Evolutionary conservation across 768 basidiomycete genomes (phyloP), one percentile per base, ranked within the genome.

Genomic region (Hortiboletus campestris): DNA sequence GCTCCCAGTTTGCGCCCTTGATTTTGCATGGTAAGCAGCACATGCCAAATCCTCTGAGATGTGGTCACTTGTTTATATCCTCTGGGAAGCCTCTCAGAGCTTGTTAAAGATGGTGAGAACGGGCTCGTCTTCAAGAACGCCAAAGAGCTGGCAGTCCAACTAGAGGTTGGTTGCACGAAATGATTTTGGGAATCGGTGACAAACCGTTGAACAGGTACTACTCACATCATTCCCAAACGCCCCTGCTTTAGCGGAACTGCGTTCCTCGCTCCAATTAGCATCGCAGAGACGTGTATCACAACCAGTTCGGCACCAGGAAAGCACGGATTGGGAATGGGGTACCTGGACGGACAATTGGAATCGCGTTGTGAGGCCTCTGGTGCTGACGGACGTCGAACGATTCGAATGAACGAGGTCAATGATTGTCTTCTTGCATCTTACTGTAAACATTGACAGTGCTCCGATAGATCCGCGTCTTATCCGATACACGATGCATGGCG

Each of bases 271-370:
- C 32, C 64, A 59, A 19, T 29, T 66, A 12, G 68, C 76, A 6
- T 69, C 71, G 1, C 56, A 63, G 35, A 52, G 69, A 9, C 72
- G 34, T 57, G 53, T 58, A 50, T 59, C 62, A n/a, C 62, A 60
- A 28, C 57, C 55, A 19, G 56, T 52, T 46, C 55, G 49, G 40
- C 64, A 62, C 44, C 46, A 54, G 56, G 63, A 60, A 32, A 71
- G 63, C 2, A 67, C 62, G 8, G 64, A 67, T 28, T 80, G 80
- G 77, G 75, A 78, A 32, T 94, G 91, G 91, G 73, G 77, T 22
- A 82, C 82, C 0, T 98, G 94, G 94, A 79, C 86, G 53, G 84
- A 92, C 51, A 94, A 94, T 63, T 98, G 94, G 94, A 79, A 81
- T 47, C 75, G 72, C 42, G 75, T 82, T 19, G 76, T 96, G 49